Conservation (phyloP, 345 rosid species). For the Eucalyptus marginata region DNA sequence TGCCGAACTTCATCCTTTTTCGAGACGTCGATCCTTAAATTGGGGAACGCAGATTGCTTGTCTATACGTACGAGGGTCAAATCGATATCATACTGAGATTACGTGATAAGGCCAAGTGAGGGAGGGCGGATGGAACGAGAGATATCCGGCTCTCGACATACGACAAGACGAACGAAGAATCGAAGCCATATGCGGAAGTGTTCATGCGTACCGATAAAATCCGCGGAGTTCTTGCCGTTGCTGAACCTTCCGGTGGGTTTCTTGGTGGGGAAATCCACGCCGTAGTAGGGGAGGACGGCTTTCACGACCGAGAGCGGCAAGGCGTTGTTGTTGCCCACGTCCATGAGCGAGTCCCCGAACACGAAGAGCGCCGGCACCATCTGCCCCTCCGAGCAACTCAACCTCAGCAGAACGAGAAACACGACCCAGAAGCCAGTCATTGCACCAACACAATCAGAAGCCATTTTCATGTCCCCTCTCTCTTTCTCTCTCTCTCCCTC, state of each 20-base stretch:
- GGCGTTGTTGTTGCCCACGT: constrained; percentile 44
- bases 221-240: constrained; percentile 49
- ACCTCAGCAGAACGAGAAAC: not conserved
- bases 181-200: not conserved
- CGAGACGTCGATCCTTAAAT: not conserved
- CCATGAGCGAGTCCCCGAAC: constrained; percentile 51
- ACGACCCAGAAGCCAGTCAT: not conserved
- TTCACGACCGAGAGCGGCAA: constrained; percentile 17
- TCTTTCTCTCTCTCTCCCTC: not conserved
- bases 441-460: not conserved
- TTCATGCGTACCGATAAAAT: constrained; percentile 16
- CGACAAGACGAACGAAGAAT: not conserved
- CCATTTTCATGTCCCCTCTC: not conserved
- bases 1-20: not conserved
- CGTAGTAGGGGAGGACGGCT: constrained; percentile 38
- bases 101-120: not conserved
- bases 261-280: constrained; percentile 33
- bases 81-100: not conserved
- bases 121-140: not conserved
- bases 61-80: not conserved
- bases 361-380: constrained; percentile 30
- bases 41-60: not conserved
- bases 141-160: not conserved
- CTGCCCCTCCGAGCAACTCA: not conserved
- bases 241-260: constrained; percentile 48